Evolutionary conservation across 441 rosid genomes (phyloP), one percentile per base, ranked within the genome.

Genomic region (Monsonia emarginata): DNA sequence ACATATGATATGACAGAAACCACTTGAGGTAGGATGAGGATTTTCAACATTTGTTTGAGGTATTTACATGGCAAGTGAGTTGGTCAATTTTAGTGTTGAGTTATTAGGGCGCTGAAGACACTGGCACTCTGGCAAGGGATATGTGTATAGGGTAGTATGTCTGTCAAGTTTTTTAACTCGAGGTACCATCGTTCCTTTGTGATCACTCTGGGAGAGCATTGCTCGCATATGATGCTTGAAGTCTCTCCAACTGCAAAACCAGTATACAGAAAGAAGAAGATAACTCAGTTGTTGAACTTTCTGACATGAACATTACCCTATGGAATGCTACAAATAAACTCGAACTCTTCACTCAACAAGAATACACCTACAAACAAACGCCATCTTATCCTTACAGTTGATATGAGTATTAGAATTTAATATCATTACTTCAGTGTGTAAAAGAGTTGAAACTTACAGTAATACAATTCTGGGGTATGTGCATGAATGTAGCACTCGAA

Each of bases 121-220:
- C 10, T 82, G 79, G 18, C 97, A 90, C 75, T 90, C 98, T 0
- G 97, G 97, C 75, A 92, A 87, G 50, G 98, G 98, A 66, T 81
- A 90, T 0, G 85, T 78, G 77, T 90, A 93, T 71, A 93, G 77
- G 13, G 98, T 87, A 70, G 89, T 90, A 76, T 90, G 90, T 38
- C 98, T 77, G 82, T 90, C 88, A 75, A 92, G 78, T 76, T 88
- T 90, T 65, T 79, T 82, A 1, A 88, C 78, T 74, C 89, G 82
- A 2, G 96, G 98, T 62, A 92, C 88, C 76, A 84, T 82, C 70
- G 84, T 73, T 65, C 90, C 96, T 69, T 88, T 88, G 27, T 88
- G 86, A 71, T 92, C 92, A 61, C 88, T 90, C 78, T 92, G 96
- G 52, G 70, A 54, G 0, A 92, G 87, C 96, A 90, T 85, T 6